These are phyloP conservation scores for Trichosanthes truncata DNA, from an alignment of 306 rosid species.

Conservation along the genomic window DNA sequence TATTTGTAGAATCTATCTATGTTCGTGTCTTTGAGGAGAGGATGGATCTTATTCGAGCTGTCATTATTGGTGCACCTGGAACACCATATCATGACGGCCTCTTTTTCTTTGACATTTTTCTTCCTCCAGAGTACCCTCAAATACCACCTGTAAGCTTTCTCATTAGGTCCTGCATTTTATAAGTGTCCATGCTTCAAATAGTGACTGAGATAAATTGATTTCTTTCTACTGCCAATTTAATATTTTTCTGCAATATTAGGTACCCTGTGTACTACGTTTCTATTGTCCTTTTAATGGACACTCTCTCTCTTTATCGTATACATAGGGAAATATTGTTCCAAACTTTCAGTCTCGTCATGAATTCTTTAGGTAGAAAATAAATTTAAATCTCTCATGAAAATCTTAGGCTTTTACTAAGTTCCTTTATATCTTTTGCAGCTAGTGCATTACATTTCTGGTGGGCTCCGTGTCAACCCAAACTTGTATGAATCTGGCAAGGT, in stretches of 20 bases:
- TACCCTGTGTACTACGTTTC: not conserved
- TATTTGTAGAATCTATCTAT: slow-evolving; percentile 59
- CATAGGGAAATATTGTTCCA: not conserved
- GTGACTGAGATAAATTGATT: not conserved
- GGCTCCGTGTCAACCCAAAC: slow-evolving; percentile 82
- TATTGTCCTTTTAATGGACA: not conserved
- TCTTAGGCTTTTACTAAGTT: not conserved
- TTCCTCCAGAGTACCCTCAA: slow-evolving; percentile 77
- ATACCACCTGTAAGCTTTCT: slow-evolving; percentile 78
- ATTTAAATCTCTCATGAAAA: not conserved
- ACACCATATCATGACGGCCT: slow-evolving; percentile 94
- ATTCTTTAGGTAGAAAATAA: not conserved
- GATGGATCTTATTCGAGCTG: slow-evolving; percentile 86
- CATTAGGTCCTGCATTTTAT: not conserved
- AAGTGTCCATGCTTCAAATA: not conserved
- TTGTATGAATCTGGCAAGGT: slow-evolving; percentile 93
- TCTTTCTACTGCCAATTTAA: not conserved
- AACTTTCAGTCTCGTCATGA: not conserved
- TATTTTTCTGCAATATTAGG: not conserved
- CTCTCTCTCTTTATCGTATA: not conserved
- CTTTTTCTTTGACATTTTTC: slow-evolving; percentile 78
- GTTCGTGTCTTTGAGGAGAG: slow-evolving; percentile 82
- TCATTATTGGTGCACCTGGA: slow-evolving; percentile 83
- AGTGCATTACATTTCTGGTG: slow-evolving; percentile 84
- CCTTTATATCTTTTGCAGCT: slow-evolving; percentile 38